A percentile compares a stretch with the other conserved stretches of the same genome.
These are phyloP conservation scores for Inonotus hispidus DNA, from an alignment of 1,284 basidiomycete genomes.

Conservation along the genomic window DNA sequence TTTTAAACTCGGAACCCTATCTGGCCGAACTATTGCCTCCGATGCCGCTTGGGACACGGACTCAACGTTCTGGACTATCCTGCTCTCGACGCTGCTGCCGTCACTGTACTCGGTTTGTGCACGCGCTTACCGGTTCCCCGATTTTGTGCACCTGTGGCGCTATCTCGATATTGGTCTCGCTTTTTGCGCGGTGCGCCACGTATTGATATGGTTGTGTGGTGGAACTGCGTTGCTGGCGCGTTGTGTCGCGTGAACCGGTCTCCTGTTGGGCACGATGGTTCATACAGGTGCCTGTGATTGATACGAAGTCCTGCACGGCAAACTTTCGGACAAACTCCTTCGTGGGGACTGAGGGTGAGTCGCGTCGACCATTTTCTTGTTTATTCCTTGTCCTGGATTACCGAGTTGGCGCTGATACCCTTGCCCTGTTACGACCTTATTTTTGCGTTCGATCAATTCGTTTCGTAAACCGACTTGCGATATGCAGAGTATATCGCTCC, in stretches of 20 bases:
- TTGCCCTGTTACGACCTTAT: conserved; percentile 1
- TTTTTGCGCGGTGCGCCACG: background rate
- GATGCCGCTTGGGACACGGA: background rate
- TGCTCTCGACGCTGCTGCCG: background rate
- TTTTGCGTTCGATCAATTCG: conserved; percentile 1
- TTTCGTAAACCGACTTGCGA: background rate
- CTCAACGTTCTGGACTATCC: background rate
- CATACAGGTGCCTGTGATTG: conserved; percentile 77
- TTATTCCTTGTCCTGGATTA: background rate
- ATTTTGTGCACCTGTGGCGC: conserved; percentile 1
- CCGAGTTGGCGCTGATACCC: background rate
- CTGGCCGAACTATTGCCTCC: conserved; percentile 6
- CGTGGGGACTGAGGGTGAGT: conserved; percentile 92
- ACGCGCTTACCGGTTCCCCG: background rate
- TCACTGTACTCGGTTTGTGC: background rate
- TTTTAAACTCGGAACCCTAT: conserved; percentile 9
- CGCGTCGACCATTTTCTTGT: conserved; percentile 1
- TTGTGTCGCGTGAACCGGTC: background rate
- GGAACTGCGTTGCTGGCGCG: background rate
- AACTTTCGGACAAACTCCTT: conserved; percentile 99
- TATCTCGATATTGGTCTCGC: conserved; percentile 1
- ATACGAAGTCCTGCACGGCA: conserved; percentile 95
- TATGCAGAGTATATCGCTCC: conserved; percentile 93
- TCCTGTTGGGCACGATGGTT: conserved; percentile 3
- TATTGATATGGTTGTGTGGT: background rate